These are phyloP conservation scores for Colletotrichum tanaceti DNA, from an alignment of 2,329 filamentous ascomycete species.

Conservation along the genomic window DNA sequence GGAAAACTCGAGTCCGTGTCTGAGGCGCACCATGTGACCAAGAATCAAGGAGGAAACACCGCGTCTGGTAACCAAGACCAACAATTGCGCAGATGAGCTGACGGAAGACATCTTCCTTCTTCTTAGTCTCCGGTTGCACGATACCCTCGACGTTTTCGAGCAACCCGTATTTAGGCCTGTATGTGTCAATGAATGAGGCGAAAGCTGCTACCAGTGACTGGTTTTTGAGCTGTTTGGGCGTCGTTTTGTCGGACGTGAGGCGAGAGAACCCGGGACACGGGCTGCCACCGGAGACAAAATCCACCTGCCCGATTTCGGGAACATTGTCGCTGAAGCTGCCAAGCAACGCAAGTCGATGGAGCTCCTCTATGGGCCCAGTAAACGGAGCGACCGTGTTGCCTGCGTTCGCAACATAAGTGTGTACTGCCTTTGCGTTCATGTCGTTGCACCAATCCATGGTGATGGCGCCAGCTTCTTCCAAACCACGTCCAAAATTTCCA, in stretches of 20 bases:
- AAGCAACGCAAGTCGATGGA: constrained; percentile 66
- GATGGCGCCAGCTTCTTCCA: constrained; percentile 77
- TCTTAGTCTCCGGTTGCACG: constrained; percentile 59
- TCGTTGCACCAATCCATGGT: constrained; percentile 77
- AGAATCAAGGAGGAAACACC: constrained; percentile 75
- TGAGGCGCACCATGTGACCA: constrained; percentile 77
- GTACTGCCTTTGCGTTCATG: constrained; percentile 70
- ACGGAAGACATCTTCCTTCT: constrained; percentile 74
- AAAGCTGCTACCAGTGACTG: constrained; percentile 83
- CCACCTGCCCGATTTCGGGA: constrained; percentile 71
- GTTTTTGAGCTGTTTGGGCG: constrained; percentile 70
- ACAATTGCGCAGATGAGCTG: constrained; percentile 80
- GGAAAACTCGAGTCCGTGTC: constrained; percentile 74
- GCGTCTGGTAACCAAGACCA: constrained; percentile 80
- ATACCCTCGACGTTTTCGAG: constrained; percentile 82
- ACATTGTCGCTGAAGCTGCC: constrained; percentile 61
- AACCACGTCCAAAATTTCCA: constrained; percentile 79
- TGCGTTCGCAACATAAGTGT: constrained; percentile 79
- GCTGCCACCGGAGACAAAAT: constrained; percentile 77
- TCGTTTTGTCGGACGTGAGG: constrained; percentile 69
- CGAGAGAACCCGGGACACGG: constrained; percentile 82
- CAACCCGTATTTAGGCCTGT: constrained; percentile 78
- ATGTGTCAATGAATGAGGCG: constrained; percentile 78
- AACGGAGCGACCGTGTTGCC: constrained; percentile 63
- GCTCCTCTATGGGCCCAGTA: constrained; percentile 78